phyloP scores from a whole-genome alignment of 148 eudicot species.

The Fagopyrum tataricum region DNA sequence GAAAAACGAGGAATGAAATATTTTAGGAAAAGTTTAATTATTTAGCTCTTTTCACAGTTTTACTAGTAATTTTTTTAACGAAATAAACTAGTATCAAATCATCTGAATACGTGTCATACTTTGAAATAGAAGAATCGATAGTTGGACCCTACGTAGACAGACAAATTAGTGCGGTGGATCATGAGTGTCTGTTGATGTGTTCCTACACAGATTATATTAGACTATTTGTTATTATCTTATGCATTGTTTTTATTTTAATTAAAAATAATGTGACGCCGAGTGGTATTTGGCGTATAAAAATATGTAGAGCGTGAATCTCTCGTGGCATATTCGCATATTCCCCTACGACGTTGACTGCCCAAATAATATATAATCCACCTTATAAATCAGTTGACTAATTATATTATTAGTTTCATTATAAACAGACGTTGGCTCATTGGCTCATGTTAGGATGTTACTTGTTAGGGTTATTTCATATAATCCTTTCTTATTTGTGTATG shows the following conservation, averaged over 20 bases:
- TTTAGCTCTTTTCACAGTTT: no score
- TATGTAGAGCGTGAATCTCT: background rate
- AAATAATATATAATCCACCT: background rate
- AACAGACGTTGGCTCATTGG: no score
- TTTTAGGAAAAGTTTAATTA: no score
- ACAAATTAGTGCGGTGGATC: background rate
- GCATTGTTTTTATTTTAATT: background rate
- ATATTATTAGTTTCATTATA: no score
- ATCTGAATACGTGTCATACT: no score
- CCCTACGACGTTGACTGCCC: background rate
- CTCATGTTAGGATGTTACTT: no score
- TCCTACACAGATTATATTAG: background rate
- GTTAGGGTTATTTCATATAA: no score
- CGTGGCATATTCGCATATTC: conserved; percentile 12
- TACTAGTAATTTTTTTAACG: no score
- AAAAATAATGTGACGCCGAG: background rate
- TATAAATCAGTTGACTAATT: background rate
- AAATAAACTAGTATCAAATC: no score
- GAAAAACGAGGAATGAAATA: no score
- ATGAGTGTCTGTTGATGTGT: background rate
- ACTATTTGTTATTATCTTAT: background rate
- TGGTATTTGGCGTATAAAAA: background rate
- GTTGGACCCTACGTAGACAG: background rate
- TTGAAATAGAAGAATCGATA: no score
- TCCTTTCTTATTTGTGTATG: no score